Conservation (phyloP, 345 rosid genomes). For the Populus simonii region DNA sequence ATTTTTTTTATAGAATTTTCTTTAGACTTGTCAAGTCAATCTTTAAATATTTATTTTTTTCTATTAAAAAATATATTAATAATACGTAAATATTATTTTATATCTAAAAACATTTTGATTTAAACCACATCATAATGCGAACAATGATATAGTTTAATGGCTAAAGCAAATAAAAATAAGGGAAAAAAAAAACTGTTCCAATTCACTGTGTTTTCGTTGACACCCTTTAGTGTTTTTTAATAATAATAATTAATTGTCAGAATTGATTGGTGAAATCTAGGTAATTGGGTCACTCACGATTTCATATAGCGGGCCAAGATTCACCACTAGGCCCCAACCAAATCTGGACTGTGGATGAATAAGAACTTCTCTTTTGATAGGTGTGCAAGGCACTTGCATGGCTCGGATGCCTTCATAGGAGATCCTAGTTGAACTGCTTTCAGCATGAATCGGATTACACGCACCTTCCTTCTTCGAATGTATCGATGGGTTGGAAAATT, state of each 20-base stretch:
- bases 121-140: too few species aligned
- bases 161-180: too few species aligned
- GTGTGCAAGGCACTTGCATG: not conserved
- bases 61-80: too few species aligned
- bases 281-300: not conserved
- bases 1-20: accelerated
- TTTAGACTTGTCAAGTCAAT: accelerated
- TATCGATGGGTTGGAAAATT: not conserved
- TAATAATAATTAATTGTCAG: too few species aligned
- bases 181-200: too few species aligned
- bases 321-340: not conserved
- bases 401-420: not conserved
- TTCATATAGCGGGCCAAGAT: not conserved
- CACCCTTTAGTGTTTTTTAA: too few species aligned
- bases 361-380: not conserved
- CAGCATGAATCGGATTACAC: not conserved
- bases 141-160: too few species aligned
- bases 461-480: not conserved
- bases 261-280: not conserved
- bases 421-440: not conserved
- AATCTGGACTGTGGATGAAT: not conserved
- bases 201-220: too few species aligned
- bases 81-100: too few species aligned
- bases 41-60: too few species aligned
- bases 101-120: too few species aligned